phyloP scores from a whole-genome alignment of 176 grass and related monocot species.

The Raddia guianensis region DNA sequence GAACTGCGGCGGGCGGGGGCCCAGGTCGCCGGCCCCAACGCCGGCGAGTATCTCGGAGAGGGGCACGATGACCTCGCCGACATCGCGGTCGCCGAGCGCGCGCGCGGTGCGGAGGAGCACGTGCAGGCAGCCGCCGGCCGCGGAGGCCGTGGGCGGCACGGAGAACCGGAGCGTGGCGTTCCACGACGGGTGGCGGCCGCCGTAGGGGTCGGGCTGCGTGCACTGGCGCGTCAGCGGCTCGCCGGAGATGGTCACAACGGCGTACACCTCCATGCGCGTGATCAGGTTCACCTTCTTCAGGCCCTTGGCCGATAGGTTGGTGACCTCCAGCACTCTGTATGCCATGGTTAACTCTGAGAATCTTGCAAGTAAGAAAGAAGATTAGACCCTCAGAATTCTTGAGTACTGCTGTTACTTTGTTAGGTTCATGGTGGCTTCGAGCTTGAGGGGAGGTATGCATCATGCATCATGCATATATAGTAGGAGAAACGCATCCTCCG shows the following conservation, averaged over 20 bases:
- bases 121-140: slow-evolving; percentile 46
- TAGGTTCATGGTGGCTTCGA: slow-evolving; percentile 16
- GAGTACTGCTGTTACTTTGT: not conserved
- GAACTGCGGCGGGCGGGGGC: slow-evolving; percentile 37
- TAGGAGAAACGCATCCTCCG: too few relatives aligned
- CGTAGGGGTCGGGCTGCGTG: slow-evolving; percentile 55
- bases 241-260: slow-evolving; percentile 54
- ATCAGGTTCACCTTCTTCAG: slow-evolving; percentile 78
- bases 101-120: slow-evolving; percentile 71
- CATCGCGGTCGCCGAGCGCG: slow-evolving; percentile 64
- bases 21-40: not conserved
- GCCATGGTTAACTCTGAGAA: slow-evolving; percentile 45
- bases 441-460: not conserved
- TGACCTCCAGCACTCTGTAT: slow-evolving; percentile 65
- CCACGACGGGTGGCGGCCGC: slow-evolving; percentile 69
- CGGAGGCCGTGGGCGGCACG: slow-evolving; percentile 40
- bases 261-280: slow-evolving; percentile 75
- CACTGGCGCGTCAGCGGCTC: slow-evolving; percentile 51
- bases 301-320: slow-evolving; percentile 58
- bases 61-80: slow-evolving; percentile 71
- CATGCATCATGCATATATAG: too few relatives aligned
- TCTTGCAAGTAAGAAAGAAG: too few relatives aligned
- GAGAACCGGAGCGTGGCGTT: slow-evolving; percentile 61
- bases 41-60: slow-evolving; percentile 48
- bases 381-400: not conserved